A percentile compares a stretch with the other conserved stretches of the same genome.
phyloP scores from a whole-genome alignment of 2,329 filamentous ascomycete species.

The Penicillium oxalicum region DNA sequence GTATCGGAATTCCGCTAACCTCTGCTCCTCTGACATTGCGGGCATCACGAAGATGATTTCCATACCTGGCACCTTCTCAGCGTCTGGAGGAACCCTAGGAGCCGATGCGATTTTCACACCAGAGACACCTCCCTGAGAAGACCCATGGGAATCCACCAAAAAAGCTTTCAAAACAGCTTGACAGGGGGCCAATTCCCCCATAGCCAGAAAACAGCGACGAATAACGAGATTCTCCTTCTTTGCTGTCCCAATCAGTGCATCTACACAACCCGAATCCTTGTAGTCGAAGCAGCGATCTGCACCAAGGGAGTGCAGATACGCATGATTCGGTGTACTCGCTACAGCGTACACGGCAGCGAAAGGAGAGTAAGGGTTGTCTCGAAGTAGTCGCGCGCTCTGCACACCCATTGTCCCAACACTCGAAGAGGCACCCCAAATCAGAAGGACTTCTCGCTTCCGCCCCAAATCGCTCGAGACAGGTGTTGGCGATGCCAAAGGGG shows the following conservation, averaged over 20 bases:
- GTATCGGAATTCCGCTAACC: conserved; percentile 35
- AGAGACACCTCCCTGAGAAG: neutral
- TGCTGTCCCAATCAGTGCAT: conserved; percentile 33
- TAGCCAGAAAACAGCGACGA: conserved; percentile 41
- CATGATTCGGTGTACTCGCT: conserved; percentile 29
- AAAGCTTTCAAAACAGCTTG: conserved; percentile 38
- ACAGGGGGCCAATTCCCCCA: conserved; percentile 31
- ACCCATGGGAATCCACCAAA: neutral
- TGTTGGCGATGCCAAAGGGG: neutral
- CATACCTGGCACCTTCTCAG: conserved; percentile 26
- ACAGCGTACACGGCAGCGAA: conserved; percentile 42
- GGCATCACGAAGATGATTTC: conserved; percentile 38
- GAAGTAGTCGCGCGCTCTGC: conserved; percentile 35
- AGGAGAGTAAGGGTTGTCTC: conserved; percentile 27
- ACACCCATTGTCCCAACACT: conserved; percentile 45
- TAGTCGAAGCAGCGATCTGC: conserved; percentile 42
- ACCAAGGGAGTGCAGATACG: conserved; percentile 28
- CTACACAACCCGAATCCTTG: conserved; percentile 22
- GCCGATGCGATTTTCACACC: conserved; percentile 36
- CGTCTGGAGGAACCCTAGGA: conserved; percentile 28
- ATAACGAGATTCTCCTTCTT: conserved; percentile 34
- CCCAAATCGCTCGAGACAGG: neutral
- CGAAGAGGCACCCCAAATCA: conserved; percentile 44
- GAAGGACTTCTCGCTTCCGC: conserved; percentile 28
- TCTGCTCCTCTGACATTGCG: conserved; percentile 29